Conservation (phyloP, 352 stramenopile species). For the Globisporangium canariense region DNA sequence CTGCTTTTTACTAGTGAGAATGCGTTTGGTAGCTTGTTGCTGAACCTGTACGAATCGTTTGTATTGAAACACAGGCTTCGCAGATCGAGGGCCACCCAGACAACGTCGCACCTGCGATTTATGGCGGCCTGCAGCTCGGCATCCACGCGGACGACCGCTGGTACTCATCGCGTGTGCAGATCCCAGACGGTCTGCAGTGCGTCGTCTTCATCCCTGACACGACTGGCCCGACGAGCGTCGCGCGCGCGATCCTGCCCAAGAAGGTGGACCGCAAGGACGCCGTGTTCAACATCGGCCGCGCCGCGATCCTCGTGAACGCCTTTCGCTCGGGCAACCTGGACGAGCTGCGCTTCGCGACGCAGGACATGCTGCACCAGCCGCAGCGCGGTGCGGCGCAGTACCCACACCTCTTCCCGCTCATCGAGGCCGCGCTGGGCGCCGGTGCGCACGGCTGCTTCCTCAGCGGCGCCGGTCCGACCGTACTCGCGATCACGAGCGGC, state of each 20-base stretch:
- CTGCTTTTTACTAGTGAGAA: not conserved
- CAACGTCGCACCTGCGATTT: slow-evolving; percentile 98
- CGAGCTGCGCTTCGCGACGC: slow-evolving; percentile 93
- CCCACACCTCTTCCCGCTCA: slow-evolving; percentile 96
- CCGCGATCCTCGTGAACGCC: slow-evolving; percentile 97
- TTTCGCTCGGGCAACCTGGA: slow-evolving; percentile 96
- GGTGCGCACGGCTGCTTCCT: slow-evolving; percentile 95
- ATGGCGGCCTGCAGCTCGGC: slow-evolving; percentile 96
- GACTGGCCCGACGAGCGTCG: slow-evolving; percentile 93
- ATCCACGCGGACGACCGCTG: slow-evolving; percentile 94
- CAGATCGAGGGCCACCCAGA: slow-evolving; percentile 99
- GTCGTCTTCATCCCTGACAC: slow-evolving; percentile 99
- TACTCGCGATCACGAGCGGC: slow-evolving; percentile 97
- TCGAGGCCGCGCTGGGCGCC: slow-evolving; percentile 93
- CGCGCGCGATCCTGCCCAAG: slow-evolving; percentile 89
- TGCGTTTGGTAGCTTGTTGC: not conserved
- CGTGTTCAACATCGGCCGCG: slow-evolving; percentile 96
- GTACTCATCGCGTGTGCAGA: slow-evolving; percentile 96
- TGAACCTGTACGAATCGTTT: not conserved
- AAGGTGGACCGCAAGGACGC: slow-evolving; percentile 91
- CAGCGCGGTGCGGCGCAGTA: slow-evolving; percentile 95
- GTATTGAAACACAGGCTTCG: slow-evolving; percentile 51
- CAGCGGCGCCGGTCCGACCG: slow-evolving; percentile 95
- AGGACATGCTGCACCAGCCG: slow-evolving; percentile 96
- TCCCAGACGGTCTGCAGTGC: slow-evolving; percentile 95